phyloP scores from a whole-genome alignment of 2,329 filamentous ascomycete species.

The Alternaria brassicae region DNA sequence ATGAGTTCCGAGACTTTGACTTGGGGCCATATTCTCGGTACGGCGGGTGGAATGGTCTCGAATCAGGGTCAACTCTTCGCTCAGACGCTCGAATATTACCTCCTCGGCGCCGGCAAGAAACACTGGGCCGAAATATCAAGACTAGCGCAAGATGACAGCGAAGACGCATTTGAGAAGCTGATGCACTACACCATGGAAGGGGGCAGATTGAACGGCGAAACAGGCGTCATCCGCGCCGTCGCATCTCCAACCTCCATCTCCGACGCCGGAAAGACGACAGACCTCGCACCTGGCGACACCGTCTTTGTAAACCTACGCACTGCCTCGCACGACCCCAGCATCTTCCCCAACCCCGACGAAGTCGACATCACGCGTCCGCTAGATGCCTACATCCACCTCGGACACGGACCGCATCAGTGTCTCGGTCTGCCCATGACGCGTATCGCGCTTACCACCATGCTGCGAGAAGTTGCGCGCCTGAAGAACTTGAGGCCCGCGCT shows the following conservation, averaged over 20 bases:
- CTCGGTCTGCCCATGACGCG: constrained; percentile 54
- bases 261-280: constrained; percentile 39
- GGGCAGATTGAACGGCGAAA: constrained; percentile 54
- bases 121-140: constrained; percentile 59
- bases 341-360: constrained; percentile 53
- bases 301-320: constrained; percentile 55
- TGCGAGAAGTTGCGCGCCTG: constrained; percentile 53
- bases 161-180: constrained; percentile 56
- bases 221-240: constrained; percentile 51
- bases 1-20: constrained; percentile 59
- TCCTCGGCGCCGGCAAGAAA: constrained; percentile 56
- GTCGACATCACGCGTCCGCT: constrained; percentile 50
- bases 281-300: constrained; percentile 48
- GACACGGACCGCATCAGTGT: constrained; percentile 53
- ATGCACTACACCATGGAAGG: constrained; percentile 60
- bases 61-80: constrained; percentile 66
- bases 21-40: constrained; percentile 65
- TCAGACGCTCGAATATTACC: constrained; percentile 65
- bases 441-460: constrained; percentile 55
- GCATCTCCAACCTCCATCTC: constrained; percentile 43
- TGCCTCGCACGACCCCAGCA: constrained; percentile 50
- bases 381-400: constrained; percentile 55
- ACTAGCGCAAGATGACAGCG: constrained; percentile 53
- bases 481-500: constrained; percentile 49
- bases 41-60: constrained; percentile 61